Base-by-base conservation (phyloP, 2,329 filamentous ascomycete species). In the Trichoderma sp. region DNA sequence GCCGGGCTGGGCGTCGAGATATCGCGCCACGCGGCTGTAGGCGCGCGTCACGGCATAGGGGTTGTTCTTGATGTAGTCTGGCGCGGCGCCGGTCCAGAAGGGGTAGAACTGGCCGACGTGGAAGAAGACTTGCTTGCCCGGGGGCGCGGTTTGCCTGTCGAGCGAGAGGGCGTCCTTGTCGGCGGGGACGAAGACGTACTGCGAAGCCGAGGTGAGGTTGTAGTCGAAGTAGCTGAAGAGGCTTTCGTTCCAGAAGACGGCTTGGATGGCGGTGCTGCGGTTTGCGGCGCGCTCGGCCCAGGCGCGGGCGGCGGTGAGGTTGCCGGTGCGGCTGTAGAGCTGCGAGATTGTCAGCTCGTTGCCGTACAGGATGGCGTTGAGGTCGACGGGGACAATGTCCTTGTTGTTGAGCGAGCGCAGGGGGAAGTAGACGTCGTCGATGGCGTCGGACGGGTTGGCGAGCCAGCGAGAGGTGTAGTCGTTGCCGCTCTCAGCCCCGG, bases 31-130 rank as follows among this genome's bases (percentile, higher is more conserved):
- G 54, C 86, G 86, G 18, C 80, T 75, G 73, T 83, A 91, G 0
- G 84, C 85, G 21, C 78, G 81, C 66, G 83, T 82, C 28, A 91
- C 83, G 3, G 87, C 86, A 24, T 83, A 80, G 0, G 89, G 86
- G 75, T 90, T 87, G 71, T 85, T 79, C 75, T 84, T 87, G 71
- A 91, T 81, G 69, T 83, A 78, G 0, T 76, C 74, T 0, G 88
- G 87, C 0, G 89, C 89, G 1, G 89, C 87, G 24, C 89, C 89
- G 1, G 87, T 86, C 89, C 89, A 91, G 82, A 91, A 91, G 2
- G 89, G 89, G 75, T 88, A 90, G 76, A 89, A 86, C 75, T 91
- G 89, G 0, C 84, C 84, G 10, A 86, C 77, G 69, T 85, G 79
- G 75, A 90, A 90, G 69, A 85, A 74, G 26, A 90, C 80, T 75